These are phyloP conservation scores for Gossypium sturtianum DNA, from an alignment of 345 rosid genomes.

Conservation along the genomic window DNA sequence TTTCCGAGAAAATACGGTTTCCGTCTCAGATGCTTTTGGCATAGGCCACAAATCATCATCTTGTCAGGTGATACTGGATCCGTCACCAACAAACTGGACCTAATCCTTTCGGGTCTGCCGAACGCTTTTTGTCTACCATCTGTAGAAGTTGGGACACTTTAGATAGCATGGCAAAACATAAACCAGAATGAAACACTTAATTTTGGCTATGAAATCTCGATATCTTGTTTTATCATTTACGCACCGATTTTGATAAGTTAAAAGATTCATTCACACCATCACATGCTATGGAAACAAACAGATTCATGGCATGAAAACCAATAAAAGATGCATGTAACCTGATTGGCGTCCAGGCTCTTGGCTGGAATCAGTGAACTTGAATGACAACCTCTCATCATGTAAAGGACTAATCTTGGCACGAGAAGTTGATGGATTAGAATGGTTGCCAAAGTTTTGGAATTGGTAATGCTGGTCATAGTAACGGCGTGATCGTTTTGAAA, in stretches of 20 bases:
- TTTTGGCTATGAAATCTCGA: too few relatives aligned
- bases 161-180: not conserved
- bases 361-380: constrained; percentile 34
- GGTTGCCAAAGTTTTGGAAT: constrained; percentile 37
- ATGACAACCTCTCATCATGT: constrained; percentile 32
- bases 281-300: not conserved
- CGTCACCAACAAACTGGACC: constrained; percentile 28
- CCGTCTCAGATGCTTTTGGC: constrained; percentile 45
- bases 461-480: constrained; percentile 49
- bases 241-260: not conserved
- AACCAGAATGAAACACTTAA: too few relatives aligned
- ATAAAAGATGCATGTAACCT: constrained; percentile 25
- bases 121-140: constrained; percentile 35
- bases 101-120: constrained; percentile 39
- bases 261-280: not conserved
- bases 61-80: constrained; percentile 30
- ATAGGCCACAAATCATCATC: constrained; percentile 43
- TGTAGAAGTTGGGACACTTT: constrained; percentile 15
- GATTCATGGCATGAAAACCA: not conserved
- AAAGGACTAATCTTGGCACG: constrained; percentile 33
- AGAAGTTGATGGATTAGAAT: constrained; percentile 39
- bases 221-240: too few relatives aligned
- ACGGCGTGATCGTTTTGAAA: constrained; percentile 54
- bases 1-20: constrained; percentile 37
- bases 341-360: constrained; percentile 23